Percentiles rank a stretch among this genome's conserved stretches.
Conservation (phyloP, 331 rosid species). For the Quercus phellos region DNA sequence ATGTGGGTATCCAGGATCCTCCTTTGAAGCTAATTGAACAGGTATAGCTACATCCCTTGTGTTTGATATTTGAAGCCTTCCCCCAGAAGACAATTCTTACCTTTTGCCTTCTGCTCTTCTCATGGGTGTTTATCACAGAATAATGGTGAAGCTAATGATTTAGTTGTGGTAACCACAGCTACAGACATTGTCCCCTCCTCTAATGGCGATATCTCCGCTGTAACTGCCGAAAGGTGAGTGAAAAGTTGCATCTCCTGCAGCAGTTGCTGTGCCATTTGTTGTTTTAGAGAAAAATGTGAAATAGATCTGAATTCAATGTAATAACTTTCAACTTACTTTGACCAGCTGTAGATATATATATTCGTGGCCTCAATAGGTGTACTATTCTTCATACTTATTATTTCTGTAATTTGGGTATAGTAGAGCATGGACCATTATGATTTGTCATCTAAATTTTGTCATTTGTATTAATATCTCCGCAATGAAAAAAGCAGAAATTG, state of each 20-base stretch:
- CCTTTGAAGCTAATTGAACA: constrained; percentile 37
- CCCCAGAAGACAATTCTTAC: background rate
- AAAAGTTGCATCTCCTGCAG: background rate
- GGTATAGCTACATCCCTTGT: constrained; percentile 16
- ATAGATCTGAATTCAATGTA: background rate
- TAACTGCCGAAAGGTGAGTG: constrained; percentile 9
- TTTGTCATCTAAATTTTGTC: background rate
- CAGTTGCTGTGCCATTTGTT: background rate
- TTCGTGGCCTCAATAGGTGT: background rate
- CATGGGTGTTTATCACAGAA: constrained; percentile 8
- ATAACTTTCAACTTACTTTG: background rate
- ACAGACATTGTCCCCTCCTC: constrained; percentile 12
- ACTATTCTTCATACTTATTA: background rate
- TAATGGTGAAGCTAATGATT: constrained; percentile 19
- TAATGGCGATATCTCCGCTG: constrained; percentile 7
- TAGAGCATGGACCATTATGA: background rate
- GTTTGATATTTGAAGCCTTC: background rate
- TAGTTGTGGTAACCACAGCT: background rate
- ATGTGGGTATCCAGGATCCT: constrained; percentile 19
- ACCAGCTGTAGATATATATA: constrained; percentile 9
- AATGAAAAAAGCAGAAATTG: background rate
- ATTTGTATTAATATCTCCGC: background rate
- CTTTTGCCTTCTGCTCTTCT: background rate
- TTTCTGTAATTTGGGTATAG: background rate
- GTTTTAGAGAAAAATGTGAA: background rate